These are phyloP conservation scores for Geosiphon pyriformis DNA, from an alignment of 192 early-diverging fungal genomes.

Conservation along the genomic window DNA sequence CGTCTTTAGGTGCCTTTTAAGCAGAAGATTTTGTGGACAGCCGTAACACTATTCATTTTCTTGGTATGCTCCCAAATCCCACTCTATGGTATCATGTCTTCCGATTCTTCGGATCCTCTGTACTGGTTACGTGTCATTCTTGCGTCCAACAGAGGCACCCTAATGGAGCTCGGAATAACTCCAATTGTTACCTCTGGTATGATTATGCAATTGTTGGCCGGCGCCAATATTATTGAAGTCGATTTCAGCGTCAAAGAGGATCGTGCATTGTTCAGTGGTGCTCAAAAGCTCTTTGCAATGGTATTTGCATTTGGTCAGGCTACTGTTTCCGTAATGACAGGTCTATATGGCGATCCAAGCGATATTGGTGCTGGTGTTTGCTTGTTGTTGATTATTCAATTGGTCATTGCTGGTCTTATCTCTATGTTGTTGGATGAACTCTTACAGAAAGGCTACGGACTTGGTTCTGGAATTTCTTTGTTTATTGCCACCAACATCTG, in stretches of 20 bases:
- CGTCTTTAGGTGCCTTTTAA: constrained; percentile 80
- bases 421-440: constrained; percentile 98
- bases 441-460: constrained; percentile 99
- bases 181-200: constrained; percentile 99
- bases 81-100: constrained; percentile 99
- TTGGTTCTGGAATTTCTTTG: constrained; percentile 98
- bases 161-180: constrained; percentile 99
- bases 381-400: constrained; percentile 92
- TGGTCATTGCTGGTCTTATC: constrained; percentile 95
- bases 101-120: constrained; percentile 97
- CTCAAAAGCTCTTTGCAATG: constrained; percentile 99
- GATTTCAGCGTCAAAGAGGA: constrained; percentile 99
- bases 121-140: constrained; percentile 99
- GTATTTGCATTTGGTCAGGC: constrained; percentile 98
- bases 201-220: constrained; percentile 99
- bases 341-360: constrained; percentile 94
- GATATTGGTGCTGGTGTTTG: constrained; percentile 97
- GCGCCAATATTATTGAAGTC: constrained; percentile 97
- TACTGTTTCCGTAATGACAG: constrained; percentile 96
- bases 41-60: constrained; percentile 98
- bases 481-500: constrained; percentile 99
- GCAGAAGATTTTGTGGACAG: constrained; percentile 99
- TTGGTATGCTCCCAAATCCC: constrained; percentile 99
- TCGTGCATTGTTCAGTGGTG: constrained; percentile 97
- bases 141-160: constrained; percentile 98